These are phyloP conservation scores for Marasmius oreades DNA, from an alignment of 1,284 basidiomycete genomes.

Conservation along the genomic window DNA sequence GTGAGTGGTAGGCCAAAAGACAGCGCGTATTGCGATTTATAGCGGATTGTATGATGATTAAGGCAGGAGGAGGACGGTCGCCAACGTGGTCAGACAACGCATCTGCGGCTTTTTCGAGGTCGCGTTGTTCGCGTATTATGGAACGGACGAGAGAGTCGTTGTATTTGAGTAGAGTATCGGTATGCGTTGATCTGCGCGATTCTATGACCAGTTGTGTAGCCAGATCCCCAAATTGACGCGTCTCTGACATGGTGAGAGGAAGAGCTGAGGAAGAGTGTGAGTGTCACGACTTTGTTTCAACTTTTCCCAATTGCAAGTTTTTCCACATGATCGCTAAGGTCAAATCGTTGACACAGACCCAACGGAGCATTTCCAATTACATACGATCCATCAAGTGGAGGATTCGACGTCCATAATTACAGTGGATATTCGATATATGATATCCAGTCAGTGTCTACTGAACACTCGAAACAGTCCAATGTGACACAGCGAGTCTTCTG, in stretches of 20 bases:
- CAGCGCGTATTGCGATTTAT: conserved; percentile 92
- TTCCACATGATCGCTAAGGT: too few species aligned
- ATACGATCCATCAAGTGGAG: too few species aligned
- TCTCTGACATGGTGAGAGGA: conserved; percentile 13
- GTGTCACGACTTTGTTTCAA: too few species aligned
- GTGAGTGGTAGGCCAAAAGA: conserved; percentile 87
- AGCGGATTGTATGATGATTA: conserved; percentile 85
- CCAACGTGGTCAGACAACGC: conserved; percentile 32
- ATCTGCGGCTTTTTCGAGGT: conserved; percentile 68
- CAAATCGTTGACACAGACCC: too few species aligned
- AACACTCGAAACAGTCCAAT: too few species aligned
- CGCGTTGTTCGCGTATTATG: conserved; percentile 88
- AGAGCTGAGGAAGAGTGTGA: not conserved
- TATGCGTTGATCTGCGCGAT: conserved; percentile 78
- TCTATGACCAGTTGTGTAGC: conserved; percentile 86
- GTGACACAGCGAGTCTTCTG: too few species aligned
- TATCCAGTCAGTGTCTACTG: too few species aligned
- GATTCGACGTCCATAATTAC: too few species aligned
- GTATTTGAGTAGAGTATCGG: conserved; percentile 88
- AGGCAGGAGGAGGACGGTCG: conserved; percentile 55
- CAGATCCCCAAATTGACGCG: conserved; percentile 75
- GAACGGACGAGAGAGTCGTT: conserved; percentile 85
- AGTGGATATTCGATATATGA: too few species aligned
- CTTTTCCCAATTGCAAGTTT: too few species aligned
- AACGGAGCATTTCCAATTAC: too few species aligned